A percentile compares a stretch with the other conserved stretches of the same genome.
phyloP scores from a whole-genome alignment of 2,329 filamentous ascomycete species.

The Periconia digitata region DNA sequence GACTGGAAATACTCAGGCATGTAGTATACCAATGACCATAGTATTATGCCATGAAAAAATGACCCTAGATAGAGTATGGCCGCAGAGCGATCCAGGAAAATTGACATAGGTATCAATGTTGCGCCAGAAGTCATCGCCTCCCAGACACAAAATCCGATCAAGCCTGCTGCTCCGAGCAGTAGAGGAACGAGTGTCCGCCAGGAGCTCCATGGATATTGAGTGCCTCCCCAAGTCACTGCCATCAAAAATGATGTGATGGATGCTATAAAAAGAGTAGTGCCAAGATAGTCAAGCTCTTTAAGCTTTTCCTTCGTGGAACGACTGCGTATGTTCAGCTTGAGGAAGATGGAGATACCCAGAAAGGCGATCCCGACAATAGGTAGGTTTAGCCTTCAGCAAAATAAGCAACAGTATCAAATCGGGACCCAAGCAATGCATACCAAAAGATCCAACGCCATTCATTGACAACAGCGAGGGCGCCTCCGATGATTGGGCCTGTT shows the following conservation, averaged over 20 bases:
- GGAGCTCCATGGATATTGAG: conserved; percentile 58
- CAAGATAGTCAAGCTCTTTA: conserved; percentile 42
- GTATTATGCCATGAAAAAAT: conserved; percentile 47
- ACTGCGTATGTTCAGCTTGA: conserved; percentile 51
- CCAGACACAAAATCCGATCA: conserved; percentile 54
- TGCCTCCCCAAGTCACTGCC: conserved; percentile 63
- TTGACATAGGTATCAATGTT: conserved; percentile 56
- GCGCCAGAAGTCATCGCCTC: conserved; percentile 59
- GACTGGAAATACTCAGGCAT: conserved; percentile 64
- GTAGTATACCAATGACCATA: conserved; percentile 60
- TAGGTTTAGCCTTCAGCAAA: conserved; percentile 50
- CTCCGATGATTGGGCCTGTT: conserved; percentile 65
- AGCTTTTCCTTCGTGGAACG: conserved; percentile 11
- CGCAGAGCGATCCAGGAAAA: conserved; percentile 48
- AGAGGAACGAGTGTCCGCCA: conserved; percentile 62
- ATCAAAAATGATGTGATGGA: conserved; percentile 61
- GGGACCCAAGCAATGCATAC: conserved; percentile 20
- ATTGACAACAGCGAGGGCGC: conserved; percentile 70
- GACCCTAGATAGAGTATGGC: conserved; percentile 62
- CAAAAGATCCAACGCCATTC: conserved; percentile 75
- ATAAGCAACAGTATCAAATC: too few species aligned
- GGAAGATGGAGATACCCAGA: conserved; percentile 61
- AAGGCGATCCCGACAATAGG: conserved; percentile 63
- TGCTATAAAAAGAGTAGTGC: conserved; percentile 26
- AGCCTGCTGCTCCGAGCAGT: conserved; percentile 49